Evolutionary conservation across 805 yeast genomes (phyloP), one percentile per base, ranked within the genome.

Genomic region (Ogataea kodamae): DNA sequence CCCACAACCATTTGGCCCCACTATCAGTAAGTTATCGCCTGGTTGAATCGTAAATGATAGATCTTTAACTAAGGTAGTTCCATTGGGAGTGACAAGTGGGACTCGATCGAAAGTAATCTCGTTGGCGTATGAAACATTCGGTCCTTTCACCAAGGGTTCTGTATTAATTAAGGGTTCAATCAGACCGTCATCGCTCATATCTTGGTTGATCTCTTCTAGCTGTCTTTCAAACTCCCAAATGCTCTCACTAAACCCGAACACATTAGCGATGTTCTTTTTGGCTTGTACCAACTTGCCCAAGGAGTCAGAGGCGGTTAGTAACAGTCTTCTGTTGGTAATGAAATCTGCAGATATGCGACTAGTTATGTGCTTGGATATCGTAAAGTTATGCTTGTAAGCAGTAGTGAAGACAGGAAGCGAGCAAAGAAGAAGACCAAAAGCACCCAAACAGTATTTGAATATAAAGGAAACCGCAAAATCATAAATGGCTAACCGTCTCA

Each of bases 1-100:
- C 17, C 97, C 97, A 43, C 95, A 84, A 1, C 97, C 97, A 54
- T 89, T 89, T 9, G 97, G 97, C 0, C 97, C 97, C 7, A 90
- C 88, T 54, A 89, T 88, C 33, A 89, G 68, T 31, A 89, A 65
- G 59, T 89, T 92, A 32, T 88, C 80, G 21, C 96, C 96, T 20
- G 76, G 81, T 42, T 80, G 74, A 34, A 89, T 74, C 31, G 79
- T 71, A 57, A 89, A 88, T 17, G 75, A 67, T 48, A 89, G 67
- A 22, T 75, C 71, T 26, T 74, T 67, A 14, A 84, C 79, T 28
- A 89, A 66, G 0, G 79, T 70, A 26, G 84, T 89, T 35, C 86
- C 81, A 4, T 81, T 79, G 0, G 97, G 97, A 1, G 96, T 87
- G 1, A 83, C 72, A 33, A 89, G 68, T n/a, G 89, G 87, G 10